phyloP scores from a whole-genome alignment of 2,329 filamentous ascomycete species.

The Fonsecaea multimorphosa region DNA sequence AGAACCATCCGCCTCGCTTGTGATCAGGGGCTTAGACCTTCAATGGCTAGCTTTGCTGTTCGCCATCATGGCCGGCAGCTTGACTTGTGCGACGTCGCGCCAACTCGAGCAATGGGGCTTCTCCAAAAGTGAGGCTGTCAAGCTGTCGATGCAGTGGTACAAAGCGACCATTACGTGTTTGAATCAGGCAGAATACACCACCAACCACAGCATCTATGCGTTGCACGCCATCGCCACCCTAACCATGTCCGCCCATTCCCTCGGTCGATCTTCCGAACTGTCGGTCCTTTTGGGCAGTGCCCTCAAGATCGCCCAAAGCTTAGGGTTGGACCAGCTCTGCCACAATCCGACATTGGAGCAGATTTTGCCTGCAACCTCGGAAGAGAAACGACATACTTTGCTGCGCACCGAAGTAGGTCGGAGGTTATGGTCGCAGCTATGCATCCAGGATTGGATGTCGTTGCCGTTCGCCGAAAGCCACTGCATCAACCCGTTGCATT shows the following conservation, averaged over 20 bases:
- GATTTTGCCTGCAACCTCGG: conserved; percentile 23
- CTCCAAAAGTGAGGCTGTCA: conserved; percentile 50
- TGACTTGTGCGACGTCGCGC: conserved; percentile 29
- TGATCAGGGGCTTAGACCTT: conserved; percentile 16
- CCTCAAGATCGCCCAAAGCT: conserved; percentile 55
- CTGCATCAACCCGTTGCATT: conserved; percentile 46
- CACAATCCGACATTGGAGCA: not conserved
- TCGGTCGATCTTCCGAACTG: conserved; percentile 57
- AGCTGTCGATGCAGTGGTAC: conserved; percentile 54
- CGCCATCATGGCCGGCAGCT: conserved; percentile 36
- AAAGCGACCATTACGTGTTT: conserved; percentile 54
- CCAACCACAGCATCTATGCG: conserved; percentile 50
- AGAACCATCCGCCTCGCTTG: conserved; percentile 21
- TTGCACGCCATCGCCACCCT: conserved; percentile 56
- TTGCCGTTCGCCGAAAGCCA: conserved; percentile 50
- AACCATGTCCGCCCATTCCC: conserved; percentile 58
- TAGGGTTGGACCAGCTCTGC: conserved; percentile 52
- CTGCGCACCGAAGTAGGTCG: conserved; percentile 46
- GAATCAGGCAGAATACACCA: conserved; percentile 54
- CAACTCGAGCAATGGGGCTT: conserved; percentile 46
- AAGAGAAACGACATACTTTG: conserved; percentile 15
- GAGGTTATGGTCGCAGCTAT: conserved; percentile 48
- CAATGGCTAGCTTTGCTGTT: conserved; percentile 38
- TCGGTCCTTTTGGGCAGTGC: conserved; percentile 54
- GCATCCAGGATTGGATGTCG: conserved; percentile 53